These are phyloP conservation scores for Phialophora tarda DNA, from an alignment of 2,329 filamentous ascomycete genomes.

Conservation along the genomic window DNA sequence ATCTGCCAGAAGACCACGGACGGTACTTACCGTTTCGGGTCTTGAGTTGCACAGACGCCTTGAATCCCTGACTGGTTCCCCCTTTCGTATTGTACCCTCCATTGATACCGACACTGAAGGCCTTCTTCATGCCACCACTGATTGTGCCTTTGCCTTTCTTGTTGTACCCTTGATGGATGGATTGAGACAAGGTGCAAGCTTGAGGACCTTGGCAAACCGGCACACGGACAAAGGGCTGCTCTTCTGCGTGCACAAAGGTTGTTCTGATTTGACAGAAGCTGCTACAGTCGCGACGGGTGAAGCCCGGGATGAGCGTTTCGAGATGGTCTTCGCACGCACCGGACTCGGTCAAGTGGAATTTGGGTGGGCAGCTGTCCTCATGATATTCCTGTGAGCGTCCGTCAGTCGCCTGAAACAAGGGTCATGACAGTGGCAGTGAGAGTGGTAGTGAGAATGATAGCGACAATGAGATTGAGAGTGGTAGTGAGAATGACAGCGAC, in stretches of 20 bases:
- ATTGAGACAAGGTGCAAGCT: background rate
- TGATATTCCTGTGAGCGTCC: conserved; percentile 18
- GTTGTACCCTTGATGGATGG: background rate
- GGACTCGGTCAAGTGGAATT: conserved; percentile 1
- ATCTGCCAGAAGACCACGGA: background rate
- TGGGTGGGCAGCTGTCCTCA: conserved; percentile 9
- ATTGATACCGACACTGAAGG: conserved; percentile 8
- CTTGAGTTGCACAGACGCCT: conserved; percentile 15
- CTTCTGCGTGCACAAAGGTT: conserved; percentile 18
- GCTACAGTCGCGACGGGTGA: background rate
- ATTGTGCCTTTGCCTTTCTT: conserved; percentile 7
- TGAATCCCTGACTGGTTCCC: conserved; percentile 19
- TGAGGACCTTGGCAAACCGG: background rate
- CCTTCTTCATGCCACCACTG: conserved; percentile 13
- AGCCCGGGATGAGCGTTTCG: background rate
- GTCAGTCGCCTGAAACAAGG: conserved; percentile 8
- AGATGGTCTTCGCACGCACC: conserved; percentile 2
- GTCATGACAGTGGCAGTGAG: background rate
- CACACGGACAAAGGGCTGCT: conserved; percentile 11
- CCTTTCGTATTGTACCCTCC: conserved; percentile 17
- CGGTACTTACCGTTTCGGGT: background rate
- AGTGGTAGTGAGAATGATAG: background rate
- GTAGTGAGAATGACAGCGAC: background rate
- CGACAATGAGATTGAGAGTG: background rate
- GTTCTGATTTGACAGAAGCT: conserved; percentile 24